Percentiles rank a stretch among this genome's conserved stretches.
Conservation (phyloP, 1,139 yeast genomes). For the Kurtzmaniella quercitrusa region DNA sequence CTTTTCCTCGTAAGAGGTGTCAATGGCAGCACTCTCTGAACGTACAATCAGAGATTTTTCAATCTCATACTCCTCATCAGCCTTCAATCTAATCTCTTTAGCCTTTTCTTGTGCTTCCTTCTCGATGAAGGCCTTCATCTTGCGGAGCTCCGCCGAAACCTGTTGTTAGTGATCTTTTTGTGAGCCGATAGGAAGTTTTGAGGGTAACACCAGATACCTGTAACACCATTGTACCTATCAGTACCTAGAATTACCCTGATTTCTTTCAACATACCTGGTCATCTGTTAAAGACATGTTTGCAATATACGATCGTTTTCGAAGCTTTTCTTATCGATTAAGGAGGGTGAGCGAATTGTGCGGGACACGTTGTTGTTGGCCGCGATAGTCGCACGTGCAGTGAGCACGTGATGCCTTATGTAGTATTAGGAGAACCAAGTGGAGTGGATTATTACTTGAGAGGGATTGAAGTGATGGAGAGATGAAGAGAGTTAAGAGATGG, state of each 20-base stretch:
- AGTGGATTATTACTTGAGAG: not conserved
- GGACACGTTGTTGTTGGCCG: conserved; percentile 1
- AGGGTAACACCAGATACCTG: not conserved
- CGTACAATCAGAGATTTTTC: conserved; percentile 95
- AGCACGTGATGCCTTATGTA: not conserved
- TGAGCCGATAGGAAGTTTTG: not conserved
- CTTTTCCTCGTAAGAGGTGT: conserved; percentile 72
- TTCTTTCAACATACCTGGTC: conserved; percentile 37
- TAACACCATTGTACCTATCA: not conserved
- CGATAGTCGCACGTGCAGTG: not conserved
- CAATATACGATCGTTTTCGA: not conserved
- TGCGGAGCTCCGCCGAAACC: conserved; percentile 93
- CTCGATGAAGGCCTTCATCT: conserved; percentile 98
- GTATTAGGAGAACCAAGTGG: too few relatives aligned
- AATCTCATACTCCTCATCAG: conserved; percentile 97
- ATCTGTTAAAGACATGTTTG: conserved; percentile 40
- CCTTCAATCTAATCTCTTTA: conserved; percentile 89
- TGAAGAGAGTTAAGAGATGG: too few relatives aligned
- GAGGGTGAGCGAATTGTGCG: conserved; percentile 2
- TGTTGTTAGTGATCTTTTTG: conserved; percentile 19
- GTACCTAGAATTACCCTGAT: not conserved
- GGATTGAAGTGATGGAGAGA: not conserved
- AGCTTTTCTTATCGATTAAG: conserved; percentile 3
- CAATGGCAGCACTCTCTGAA: conserved; percentile 86
- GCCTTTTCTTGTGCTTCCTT: conserved; percentile 99